These are phyloP conservation scores for Boletus semigastroideus DNA, from an alignment of 1,284 basidiomycete genomes.

Conservation along the genomic window DNA sequence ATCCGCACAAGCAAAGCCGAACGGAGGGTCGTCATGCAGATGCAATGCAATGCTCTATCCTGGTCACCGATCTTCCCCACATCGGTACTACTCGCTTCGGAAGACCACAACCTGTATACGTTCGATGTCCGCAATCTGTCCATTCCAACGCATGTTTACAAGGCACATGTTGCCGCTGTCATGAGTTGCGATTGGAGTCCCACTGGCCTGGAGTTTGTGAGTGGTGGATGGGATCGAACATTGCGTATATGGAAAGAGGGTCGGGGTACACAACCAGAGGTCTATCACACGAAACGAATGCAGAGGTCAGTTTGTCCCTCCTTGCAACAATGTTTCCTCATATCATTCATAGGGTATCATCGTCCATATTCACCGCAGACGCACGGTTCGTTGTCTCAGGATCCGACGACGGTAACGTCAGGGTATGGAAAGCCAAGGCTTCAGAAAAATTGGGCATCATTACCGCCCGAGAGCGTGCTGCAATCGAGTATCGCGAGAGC, in stretches of 20 bases:
- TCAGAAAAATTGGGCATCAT: conserved; percentile 92
- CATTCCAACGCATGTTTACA: conserved; percentile 92
- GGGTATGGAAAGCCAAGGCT: conserved; percentile 95
- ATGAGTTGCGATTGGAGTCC: conserved; percentile 94
- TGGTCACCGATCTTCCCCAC: conserved; percentile 98
- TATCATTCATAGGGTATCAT: conserved; percentile 55
- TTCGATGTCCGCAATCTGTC: conserved; percentile 92
- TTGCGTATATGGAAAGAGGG: conserved; percentile 93
- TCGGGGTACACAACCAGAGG: conserved; percentile 80
- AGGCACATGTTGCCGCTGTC: conserved; percentile 95
- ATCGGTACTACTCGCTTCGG: conserved; percentile 87
- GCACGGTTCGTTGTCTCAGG: conserved; percentile 92
- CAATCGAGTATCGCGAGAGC: conserved; percentile 90
- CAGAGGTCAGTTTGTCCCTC: conserved; percentile 62
- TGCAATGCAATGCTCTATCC: conserved; percentile 84
- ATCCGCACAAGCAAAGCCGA: conserved; percentile 95
- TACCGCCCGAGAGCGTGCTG: conserved; percentile 88
- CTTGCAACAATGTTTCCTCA: conserved; percentile 16
- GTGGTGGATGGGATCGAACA: conserved; percentile 95
- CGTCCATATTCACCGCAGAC: conserved; percentile 83
- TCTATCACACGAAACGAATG: conserved; percentile 99
- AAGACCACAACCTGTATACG: conserved; percentile 98
- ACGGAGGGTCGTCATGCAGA: conserved; percentile 87
- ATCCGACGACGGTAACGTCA: conserved; percentile 95
- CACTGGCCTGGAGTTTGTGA: conserved; percentile 95